Evolutionary conservation across 1,284 basidiomycete genomes (phyloP).

Genomic region (Mycena citricolor): DNA sequence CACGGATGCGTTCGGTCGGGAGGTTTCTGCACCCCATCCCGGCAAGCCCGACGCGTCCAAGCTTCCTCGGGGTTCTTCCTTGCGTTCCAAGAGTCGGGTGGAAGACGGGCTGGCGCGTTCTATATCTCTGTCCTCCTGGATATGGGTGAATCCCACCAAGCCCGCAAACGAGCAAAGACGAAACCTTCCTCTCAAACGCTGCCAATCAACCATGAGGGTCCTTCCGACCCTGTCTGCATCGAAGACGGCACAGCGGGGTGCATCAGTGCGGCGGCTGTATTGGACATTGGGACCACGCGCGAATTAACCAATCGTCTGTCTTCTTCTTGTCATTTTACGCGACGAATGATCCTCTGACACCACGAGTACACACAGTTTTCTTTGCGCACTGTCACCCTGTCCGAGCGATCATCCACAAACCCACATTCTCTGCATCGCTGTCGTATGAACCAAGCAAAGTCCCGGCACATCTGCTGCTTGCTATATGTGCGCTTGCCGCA

Average conservation of each 20-base stretch:
- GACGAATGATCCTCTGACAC: conserved; percentile 16
- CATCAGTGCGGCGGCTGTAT: conserved; percentile 39
- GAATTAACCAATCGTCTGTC: conserved; percentile 75
- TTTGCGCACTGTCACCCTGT: conserved; percentile 78
- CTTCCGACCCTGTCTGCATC: not conserved
- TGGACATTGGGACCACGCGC: conserved; percentile 63
- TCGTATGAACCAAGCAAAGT: conserved; percentile 53
- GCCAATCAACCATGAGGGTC: not conserved
- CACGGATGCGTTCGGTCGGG: conserved; percentile 74
- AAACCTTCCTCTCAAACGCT: conserved; percentile 4
- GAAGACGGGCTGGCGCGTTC: conserved; percentile 35
- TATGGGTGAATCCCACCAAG: conserved; percentile 4
- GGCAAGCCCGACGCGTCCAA: conserved; percentile 38
- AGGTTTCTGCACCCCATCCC: conserved; percentile 67
- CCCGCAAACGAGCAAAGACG: conserved; percentile 19
- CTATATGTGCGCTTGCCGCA: conserved; percentile 73
- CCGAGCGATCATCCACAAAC: conserved; percentile 71
- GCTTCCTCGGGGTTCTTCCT: conserved; percentile 25
- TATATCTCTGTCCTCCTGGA: conserved; percentile 11
- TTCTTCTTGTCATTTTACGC: conserved; percentile 16
- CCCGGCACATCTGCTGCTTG: conserved; percentile 65
- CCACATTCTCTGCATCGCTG: conserved; percentile 66
- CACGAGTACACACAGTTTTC: conserved; percentile 53
- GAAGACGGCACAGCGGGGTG: conserved; percentile 27
- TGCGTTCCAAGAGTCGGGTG: conserved; percentile 27